A percentile compares a stretch with the other conserved stretches of the same genome.
phyloP scores from a whole-genome alignment of 257 asterid genomes.

The Fraxinus pennsylvanica region DNA sequence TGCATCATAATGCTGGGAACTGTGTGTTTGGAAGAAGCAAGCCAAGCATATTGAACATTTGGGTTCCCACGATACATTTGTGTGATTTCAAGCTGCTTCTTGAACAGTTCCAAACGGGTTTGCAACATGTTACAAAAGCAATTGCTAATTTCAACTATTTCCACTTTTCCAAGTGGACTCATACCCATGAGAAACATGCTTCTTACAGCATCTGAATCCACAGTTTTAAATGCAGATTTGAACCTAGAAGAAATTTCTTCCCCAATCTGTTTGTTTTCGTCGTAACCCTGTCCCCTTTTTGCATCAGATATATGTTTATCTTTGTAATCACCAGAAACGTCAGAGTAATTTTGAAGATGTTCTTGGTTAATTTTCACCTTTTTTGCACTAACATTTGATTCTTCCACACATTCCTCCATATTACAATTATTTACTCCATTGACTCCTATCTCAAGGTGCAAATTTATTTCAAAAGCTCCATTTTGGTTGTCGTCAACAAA shows the following conservation, averaged over 20 bases:
- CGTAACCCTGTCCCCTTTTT: constrained; percentile 1
- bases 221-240: background rate
- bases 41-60: constrained; percentile 39
- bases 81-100: constrained; percentile 33
- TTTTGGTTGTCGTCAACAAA: constrained; percentile 8
- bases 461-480: constrained; percentile 26
- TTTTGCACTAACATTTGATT: constrained; percentile 29
- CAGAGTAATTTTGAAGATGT: constrained; percentile 1
- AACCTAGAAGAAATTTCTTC: background rate
- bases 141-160: constrained; percentile 19
- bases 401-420: constrained; percentile 33
- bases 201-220: constrained; percentile 16
- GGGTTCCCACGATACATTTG: constrained; percentile 33
- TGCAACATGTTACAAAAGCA: constrained; percentile 23
- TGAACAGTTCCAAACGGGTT: constrained; percentile 31
- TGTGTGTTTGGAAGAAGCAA: constrained; percentile 27
- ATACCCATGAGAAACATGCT: constrained; percentile 28
- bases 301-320: background rate
- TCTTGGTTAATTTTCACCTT: constrained; percentile 16
- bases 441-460: constrained; percentile 34
- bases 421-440: background rate
- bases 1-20: constrained; percentile 23
- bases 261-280: background rate
- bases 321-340: background rate
- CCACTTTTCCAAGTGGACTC: constrained; percentile 12